Conservation (phyloP, 2,329 filamentous ascomycete species). For the Arthrobotrys entomopaga region DNA sequence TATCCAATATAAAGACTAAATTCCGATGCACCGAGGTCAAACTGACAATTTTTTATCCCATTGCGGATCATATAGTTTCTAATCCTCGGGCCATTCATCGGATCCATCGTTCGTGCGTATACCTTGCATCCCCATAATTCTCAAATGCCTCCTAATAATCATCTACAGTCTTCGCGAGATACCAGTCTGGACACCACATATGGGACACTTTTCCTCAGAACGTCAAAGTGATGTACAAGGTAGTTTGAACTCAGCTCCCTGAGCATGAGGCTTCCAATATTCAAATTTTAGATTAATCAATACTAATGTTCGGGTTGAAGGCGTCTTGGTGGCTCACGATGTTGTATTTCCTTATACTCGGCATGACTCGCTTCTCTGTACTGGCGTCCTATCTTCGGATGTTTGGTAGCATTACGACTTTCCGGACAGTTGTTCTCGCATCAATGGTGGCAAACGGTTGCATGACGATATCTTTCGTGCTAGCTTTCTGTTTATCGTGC, state of each 20-base stretch:
- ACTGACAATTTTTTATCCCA: not conserved
- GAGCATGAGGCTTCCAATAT: no score
- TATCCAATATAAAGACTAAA: not conserved
- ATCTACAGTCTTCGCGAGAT: slow-evolving; percentile 5
- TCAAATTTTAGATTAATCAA: no score
- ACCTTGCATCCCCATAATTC: slow-evolving; percentile 26
- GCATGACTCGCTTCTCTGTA: slow-evolving; percentile 55
- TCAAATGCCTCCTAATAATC: slow-evolving; percentile 12
- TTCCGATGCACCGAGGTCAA: no score
- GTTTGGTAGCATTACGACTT: slow-evolving; percentile 43
- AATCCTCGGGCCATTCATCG: slow-evolving; percentile 2
- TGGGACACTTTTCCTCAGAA: slow-evolving; percentile 30
- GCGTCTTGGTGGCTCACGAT: slow-evolving; percentile 21
- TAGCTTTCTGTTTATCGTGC: slow-evolving; percentile 21
- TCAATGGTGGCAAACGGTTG: slow-evolving; percentile 34
- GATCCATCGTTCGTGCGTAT: slow-evolving; percentile 24
- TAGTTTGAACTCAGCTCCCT: slow-evolving; percentile 20
- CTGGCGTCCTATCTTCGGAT: slow-evolving; percentile 57
- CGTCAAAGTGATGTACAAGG: slow-evolving; percentile 27
- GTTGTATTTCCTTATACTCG: slow-evolving; percentile 50
- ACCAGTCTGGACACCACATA: slow-evolving; percentile 25
- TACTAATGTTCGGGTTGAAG: not conserved
- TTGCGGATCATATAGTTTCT: slow-evolving; percentile 15
- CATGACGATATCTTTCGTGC: slow-evolving; percentile 32
- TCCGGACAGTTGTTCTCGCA: slow-evolving; percentile 23